Evolutionary conservation across 768 basidiomycete genomes (phyloP).

Genomic region (Hortiboletus campestris): DNA sequence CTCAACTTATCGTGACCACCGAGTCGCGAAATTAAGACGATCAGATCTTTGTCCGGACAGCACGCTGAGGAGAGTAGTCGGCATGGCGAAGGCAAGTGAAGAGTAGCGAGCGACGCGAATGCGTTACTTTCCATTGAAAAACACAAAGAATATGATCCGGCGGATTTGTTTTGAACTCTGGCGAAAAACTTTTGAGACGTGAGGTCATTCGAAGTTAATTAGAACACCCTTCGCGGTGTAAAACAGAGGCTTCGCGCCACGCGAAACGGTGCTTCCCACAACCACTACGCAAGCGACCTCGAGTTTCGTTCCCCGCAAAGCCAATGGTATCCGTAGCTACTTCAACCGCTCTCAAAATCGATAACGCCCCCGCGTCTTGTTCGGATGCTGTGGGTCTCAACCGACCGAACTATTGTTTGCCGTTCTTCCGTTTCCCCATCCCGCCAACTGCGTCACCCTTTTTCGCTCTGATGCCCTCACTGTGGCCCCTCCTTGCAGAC

Average conservation of each 20-base stretch:
- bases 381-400: not conserved
- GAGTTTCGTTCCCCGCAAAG: not conserved
- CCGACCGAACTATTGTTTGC: conserved; percentile 28
- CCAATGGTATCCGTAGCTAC: not conserved
- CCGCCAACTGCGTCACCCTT: conserved; percentile 57
- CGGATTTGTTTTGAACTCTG: not conserved
- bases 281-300: not conserved
- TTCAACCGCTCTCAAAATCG: not conserved
- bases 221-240: conserved; percentile 18
- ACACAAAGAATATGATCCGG: not conserved
- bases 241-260: conserved; percentile 24
- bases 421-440: conserved; percentile 49
- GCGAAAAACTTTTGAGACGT: conserved; percentile 7
- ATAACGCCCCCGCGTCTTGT: not conserved
- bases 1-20: conserved; percentile 69
- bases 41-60: conserved; percentile 83
- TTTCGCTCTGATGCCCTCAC: conserved; percentile 67
- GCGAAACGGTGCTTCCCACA: conserved; percentile 27
- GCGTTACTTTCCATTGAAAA: conserved; percentile 42
- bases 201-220: conserved; percentile 23
- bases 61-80: conserved; percentile 65
- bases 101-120: conserved; percentile 53
- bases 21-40: conserved; percentile 63
- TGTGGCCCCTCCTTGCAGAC: conserved; percentile 39
- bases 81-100: conserved; percentile 55